These are phyloP conservation scores for Cryphonectria nitschkei DNA, from an alignment of 2,329 filamentous ascomycete species.

Conservation along the genomic window DNA sequence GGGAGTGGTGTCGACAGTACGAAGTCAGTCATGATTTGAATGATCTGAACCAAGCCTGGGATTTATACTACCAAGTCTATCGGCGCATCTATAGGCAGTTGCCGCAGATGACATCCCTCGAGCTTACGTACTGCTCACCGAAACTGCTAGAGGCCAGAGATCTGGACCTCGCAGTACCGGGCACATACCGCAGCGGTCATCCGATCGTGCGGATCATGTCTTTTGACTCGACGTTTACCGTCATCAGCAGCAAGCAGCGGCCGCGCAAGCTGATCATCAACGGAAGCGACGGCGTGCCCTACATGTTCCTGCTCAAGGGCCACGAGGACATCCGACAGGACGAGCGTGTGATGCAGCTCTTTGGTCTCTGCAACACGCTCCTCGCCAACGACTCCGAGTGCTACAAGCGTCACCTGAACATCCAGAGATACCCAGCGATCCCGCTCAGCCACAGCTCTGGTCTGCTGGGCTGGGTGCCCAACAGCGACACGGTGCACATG, in stretches of 20 bases:
- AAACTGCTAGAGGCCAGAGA: conserved; percentile 84
- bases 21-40: conserved; percentile 85
- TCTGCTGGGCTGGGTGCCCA: conserved; percentile 93
- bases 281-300: conserved; percentile 85
- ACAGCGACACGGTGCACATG: conserved; percentile 95
- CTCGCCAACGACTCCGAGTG: conserved; percentile 92
- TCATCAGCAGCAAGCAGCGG: conserved; percentile 96
- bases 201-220: conserved; percentile 83
- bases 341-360: conserved; percentile 98
- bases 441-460: conserved; percentile 96
- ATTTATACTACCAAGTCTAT: conserved; percentile 99
- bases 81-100: conserved; percentile 91
- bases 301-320: conserved; percentile 94
- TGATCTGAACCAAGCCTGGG: conserved; percentile 98
- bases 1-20: conserved; percentile 95
- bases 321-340: conserved; percentile 99
- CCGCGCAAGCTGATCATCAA: conserved; percentile 86
- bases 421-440: conserved; percentile 95
- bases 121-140: conserved; percentile 95
- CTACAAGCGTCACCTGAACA: conserved; percentile 95
- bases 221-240: conserved; percentile 86
- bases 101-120: conserved; percentile 87
- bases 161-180: conserved; percentile 92
- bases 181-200: conserved; percentile 81
- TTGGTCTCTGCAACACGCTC: conserved; percentile 95